Evolutionary conservation across 2,329 filamentous ascomycete species (phyloP).

Genomic region (Seiridium unicorne): DNA sequence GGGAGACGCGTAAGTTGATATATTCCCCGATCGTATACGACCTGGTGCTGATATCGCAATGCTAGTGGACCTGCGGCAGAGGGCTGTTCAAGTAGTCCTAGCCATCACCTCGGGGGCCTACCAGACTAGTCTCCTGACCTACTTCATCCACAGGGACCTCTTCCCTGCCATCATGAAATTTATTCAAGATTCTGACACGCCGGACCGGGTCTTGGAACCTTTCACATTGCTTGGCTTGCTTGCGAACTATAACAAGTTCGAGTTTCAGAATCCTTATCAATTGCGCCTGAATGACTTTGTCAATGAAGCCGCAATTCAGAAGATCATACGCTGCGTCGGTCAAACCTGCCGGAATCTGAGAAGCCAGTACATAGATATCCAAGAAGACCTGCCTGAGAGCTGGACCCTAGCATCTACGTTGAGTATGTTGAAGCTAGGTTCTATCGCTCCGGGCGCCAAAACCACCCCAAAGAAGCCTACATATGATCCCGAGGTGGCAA

Average conservation of each 20-base stretch:
- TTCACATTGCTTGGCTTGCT: constrained; percentile 83
- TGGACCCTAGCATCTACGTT: constrained; percentile 84
- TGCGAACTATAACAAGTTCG: constrained; percentile 99
- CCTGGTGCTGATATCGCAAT: background rate
- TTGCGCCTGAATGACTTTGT: constrained; percentile 92
- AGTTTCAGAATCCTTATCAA: constrained; percentile 95
- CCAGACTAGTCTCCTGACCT: constrained; percentile 89
- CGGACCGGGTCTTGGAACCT: constrained; percentile 65
- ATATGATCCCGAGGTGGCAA: constrained; percentile 76
- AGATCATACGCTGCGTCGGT: constrained; percentile 76
- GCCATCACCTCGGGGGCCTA: constrained; percentile 91
- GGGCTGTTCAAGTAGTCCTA: constrained; percentile 78
- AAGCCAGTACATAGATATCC: constrained; percentile 77
- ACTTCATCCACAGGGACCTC: constrained; percentile 90
- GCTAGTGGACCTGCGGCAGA: constrained; percentile 70
- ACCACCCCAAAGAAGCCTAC: constrained; percentile 53
- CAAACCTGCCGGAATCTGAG: constrained; percentile 67
- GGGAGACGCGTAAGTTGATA: constrained; percentile 60
- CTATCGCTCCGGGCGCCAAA: constrained; percentile 67
- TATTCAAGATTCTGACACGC: constrained; percentile 73
- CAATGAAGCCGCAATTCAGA: constrained; percentile 82
- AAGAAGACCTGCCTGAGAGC: constrained; percentile 85
- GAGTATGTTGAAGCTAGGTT: constrained; percentile 79
- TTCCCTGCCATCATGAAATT: constrained; percentile 97
- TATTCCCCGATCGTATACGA: background rate